Evolutionary conservation across 2,329 filamentous ascomycete species (phyloP).

Genomic region (Daldinia sp.): DNA sequence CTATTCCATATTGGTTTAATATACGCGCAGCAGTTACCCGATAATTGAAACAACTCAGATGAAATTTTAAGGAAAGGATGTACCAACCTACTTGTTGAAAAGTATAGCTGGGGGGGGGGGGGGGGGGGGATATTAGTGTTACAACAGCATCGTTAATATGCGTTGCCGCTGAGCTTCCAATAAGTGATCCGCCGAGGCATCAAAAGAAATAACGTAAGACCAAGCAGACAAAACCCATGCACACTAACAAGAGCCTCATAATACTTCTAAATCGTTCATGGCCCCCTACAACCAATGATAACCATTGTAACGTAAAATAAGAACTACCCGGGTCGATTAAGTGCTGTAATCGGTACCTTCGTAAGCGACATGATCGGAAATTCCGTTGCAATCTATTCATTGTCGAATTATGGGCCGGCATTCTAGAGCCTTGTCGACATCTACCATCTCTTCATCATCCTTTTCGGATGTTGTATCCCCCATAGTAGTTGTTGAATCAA

Average conservation of each 20-base stretch:
- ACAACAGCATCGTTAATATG: neutral
- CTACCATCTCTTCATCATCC: conserved; percentile 40
- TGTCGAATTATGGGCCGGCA: conserved; percentile 35
- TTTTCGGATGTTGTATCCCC: conserved; percentile 23
- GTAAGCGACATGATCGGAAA: neutral
- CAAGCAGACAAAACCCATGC: neutral
- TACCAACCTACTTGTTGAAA: neutral
- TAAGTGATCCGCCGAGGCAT: neutral
- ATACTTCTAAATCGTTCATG: neutral
- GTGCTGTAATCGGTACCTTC: neutral
- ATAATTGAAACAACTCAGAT: neutral
- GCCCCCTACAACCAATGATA: too few species aligned
- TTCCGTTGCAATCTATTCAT: neutral
- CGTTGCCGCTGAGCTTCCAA: neutral
- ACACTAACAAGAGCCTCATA: neutral
- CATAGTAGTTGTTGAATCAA: conserved; percentile 25
- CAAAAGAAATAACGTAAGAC: neutral
- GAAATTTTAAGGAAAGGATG: neutral
- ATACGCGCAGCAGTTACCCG: neutral
- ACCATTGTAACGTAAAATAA: too few species aligned
- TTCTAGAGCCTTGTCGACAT: conserved; percentile 28
- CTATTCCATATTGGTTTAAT: neutral
- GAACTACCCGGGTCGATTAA: neutral
- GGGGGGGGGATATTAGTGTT: neutral
- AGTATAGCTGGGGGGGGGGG: neutral